Percentiles rank a stretch among this genome's conserved stretches.
These are phyloP conservation scores for Coccomyxa sp. DNA, from an alignment of 139 green algal species.

Conservation along the genomic window DNA sequence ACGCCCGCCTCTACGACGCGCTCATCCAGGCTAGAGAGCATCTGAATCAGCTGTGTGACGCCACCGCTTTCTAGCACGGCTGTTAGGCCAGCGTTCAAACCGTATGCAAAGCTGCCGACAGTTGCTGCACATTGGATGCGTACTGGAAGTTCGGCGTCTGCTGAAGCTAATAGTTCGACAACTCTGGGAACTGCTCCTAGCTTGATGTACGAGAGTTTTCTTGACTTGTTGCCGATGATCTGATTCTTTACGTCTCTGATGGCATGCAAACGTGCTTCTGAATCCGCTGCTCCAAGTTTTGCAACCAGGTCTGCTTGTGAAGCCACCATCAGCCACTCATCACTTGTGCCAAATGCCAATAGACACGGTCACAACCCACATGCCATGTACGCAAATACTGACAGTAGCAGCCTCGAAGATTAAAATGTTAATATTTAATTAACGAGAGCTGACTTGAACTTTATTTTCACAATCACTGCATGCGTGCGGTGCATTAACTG, in stretches of 20 bases:
- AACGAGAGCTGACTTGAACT: too few species aligned
- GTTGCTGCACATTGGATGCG: constrained; percentile 25
- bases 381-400: too few species aligned
- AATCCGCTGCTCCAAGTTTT: constrained; percentile 23
- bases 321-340: constrained; percentile 4
- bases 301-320: constrained; percentile 33
- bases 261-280: constrained; percentile 29
- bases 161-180: constrained; percentile 37
- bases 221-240: constrained; percentile 63
- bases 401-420: too few species aligned
- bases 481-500: too few species aligned
- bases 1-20: constrained; percentile 53
- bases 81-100: constrained; percentile 35
- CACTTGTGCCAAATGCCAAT: too few species aligned
- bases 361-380: too few species aligned
- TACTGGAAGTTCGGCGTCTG: not conserved
- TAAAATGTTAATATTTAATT: too few species aligned
- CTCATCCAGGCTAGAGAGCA: constrained; percentile 36
- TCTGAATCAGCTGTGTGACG: constrained; percentile 50
- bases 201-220: constrained; percentile 57
- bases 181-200: constrained; percentile 54
- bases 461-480: too few species aligned
- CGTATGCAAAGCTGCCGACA: constrained; percentile 52
- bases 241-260: constrained; percentile 66
- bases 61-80: constrained; percentile 51